Evolutionary conservation across 2,329 filamentous ascomycete species (phyloP), one percentile per base, ranked within the genome.

Genomic region (Corinectria fuckeliana): DNA sequence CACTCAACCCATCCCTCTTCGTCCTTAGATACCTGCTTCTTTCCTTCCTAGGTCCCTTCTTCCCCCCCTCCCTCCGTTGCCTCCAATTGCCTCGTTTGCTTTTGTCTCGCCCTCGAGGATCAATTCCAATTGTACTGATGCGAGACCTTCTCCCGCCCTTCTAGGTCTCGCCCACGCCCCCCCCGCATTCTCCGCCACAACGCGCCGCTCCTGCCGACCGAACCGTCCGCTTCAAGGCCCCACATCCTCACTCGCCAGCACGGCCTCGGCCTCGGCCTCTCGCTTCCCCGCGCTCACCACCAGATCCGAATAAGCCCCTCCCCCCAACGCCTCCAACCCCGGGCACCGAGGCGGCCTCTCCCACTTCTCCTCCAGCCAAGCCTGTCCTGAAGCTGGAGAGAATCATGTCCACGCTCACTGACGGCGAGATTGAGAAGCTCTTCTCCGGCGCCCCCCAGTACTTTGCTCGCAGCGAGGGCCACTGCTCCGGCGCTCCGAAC

Each of bases 391-490:
- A 80, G 68, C 75, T 87, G 36, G 77, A 81, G 61, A 80, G 81
- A 72, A 88, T 86, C 75, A 88, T 88, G 81, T 79, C 85, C 42
- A 82, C 82, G 48, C 78, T 90, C 58, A 82, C 76, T 67, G 81
- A 85, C 44, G 77, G 80, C 38, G 86, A 90, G 65, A 77, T 91
- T 50, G 86, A 88, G 75, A 86, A 87, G 74, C 82, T 91, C 69
- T 92, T 91, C 78, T 90, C 88, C 23, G 89, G 89, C n/a, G 89
- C 89, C 41, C 89, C 89, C 63, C 88, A 91, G 72, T 91, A 89
- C 77, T 88, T 87, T 72, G 82, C 85, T 65, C 82, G 85, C 51
- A 83, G 81, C 58, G 82, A 86, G 66, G 83, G 84, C 36, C 84
- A 87, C 72, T 84, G 81, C 71, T 82, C 81, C 58, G 85, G 82